Evolutionary conservation across 768 basidiomycete genomes (phyloP), one percentile per base, ranked within the genome.

Genomic region (Suillus tomentosus): DNA sequence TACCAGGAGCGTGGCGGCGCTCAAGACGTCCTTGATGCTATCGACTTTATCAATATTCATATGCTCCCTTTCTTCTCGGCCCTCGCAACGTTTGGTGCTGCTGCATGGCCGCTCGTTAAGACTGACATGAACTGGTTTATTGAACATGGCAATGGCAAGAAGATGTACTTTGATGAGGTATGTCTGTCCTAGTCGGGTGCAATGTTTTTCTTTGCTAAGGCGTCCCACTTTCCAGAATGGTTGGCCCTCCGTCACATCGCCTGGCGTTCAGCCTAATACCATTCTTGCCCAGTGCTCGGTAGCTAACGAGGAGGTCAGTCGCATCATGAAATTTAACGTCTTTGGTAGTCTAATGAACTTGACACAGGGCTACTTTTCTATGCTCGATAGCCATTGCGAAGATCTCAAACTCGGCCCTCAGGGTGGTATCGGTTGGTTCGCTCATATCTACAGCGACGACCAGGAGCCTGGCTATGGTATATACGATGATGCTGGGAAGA

Each of bases 361-460:
- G 68, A 66, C 66, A 90, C 67, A 89, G 84, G 83, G 81, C 63
- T 92, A 91, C 70, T 91, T 79, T 65, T 74, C 74, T 22, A 73
- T 92, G 14, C 82, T 92, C 17, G 89, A 93, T 67, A 72, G 78
- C 1, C 82, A 88, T 62, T 92, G 91, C 69, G 69, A 77, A 11
- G 80, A 85, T 68, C 79, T 92, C 69, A 92, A 92, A 75, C 24
- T 27, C 0, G 83, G 84, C 31, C 65, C 75, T 36, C 83, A 82
- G 3, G 89, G 89, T 24, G 89, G 89, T 27, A 77, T 92, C 42
- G 89, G 91, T 13, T 93, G 91, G 91, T 93, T 93, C 68, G 89
- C 88, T 34, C 91, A 92, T 71, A 87, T 92, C 61, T 92, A 91
- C 70, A 85, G 86, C 2, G 91, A 91, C 69, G 64, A 74, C 65